Percentiles rank a stretch among this genome's conserved stretches.
Evolutionary conservation across 129 eudicot genomes (phyloP).

Genomic region (Pulicaria dysenterica): DNA sequence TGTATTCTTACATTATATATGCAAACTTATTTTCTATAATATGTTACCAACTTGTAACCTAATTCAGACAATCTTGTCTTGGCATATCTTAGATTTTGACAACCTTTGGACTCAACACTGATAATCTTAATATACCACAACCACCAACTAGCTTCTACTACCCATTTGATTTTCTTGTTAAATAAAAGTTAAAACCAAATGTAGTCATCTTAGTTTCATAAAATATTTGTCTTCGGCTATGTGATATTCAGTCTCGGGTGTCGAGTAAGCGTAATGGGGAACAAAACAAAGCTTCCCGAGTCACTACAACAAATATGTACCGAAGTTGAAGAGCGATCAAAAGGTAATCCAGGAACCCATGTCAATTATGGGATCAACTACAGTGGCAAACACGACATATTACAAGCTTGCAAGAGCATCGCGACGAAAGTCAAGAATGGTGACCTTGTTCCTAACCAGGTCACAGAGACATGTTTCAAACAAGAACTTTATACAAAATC

Average conservation of each 20-base stretch:
- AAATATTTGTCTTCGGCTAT: neutral
- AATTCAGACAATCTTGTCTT: too few species aligned
- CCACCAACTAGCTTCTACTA: too few species aligned
- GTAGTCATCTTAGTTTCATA: too few species aligned
- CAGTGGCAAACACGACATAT: slow-evolving; percentile 18
- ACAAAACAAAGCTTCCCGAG: slow-evolving; percentile 3
- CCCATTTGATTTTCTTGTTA: too few species aligned
- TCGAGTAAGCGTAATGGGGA: slow-evolving; percentile 17
- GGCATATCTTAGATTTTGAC: too few species aligned
- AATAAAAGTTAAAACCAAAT: too few species aligned
- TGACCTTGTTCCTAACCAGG: slow-evolving; percentile 5
- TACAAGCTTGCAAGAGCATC: slow-evolving; percentile 23
- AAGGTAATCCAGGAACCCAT: slow-evolving; percentile 1
- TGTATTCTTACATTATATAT: too few species aligned
- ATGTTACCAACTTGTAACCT: too few species aligned
- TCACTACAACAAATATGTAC: neutral
- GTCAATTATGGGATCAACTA: slow-evolving; percentile 25
- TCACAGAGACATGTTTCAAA: neutral
- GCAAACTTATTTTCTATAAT: too few species aligned
- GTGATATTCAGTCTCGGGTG: slow-evolving; percentile 18
- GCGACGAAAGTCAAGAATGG: slow-evolving; percentile 17
- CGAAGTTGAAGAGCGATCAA: slow-evolving; percentile 21
- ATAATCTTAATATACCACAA: too few species aligned
- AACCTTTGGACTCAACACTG: too few species aligned
- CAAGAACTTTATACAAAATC: slow-evolving; percentile 17